phyloP scores from a whole-genome alignment of 805 yeast genomes.

The Metschnikowia colocasiae region DNA sequence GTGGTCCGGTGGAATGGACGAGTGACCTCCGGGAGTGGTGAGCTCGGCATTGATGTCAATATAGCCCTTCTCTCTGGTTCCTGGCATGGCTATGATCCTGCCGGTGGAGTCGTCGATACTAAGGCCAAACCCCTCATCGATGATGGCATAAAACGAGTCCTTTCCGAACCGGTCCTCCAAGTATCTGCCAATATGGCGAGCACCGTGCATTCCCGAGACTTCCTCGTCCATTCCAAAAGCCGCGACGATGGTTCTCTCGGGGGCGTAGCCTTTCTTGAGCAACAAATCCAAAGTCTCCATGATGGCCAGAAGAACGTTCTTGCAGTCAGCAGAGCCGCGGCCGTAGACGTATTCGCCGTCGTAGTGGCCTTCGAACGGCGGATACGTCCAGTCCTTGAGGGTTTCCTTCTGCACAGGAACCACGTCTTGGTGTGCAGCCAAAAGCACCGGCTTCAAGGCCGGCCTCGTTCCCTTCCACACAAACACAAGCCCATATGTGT shows the following conservation, averaged over 20 bases:
- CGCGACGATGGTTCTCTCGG: slow-evolving; percentile 15
- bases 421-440: slow-evolving; percentile 41
- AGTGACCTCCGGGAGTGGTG: slow-evolving; percentile 29
- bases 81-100: slow-evolving; percentile 52
- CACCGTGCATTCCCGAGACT: slow-evolving; percentile 18
- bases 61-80: slow-evolving; percentile 45
- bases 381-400: slow-evolving; percentile 35
- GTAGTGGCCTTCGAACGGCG: slow-evolving; percentile 35
- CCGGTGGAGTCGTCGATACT: slow-evolving; percentile 37
- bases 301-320: slow-evolving; percentile 17
- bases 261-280: slow-evolving; percentile 9
- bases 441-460: slow-evolving; percentile 32
- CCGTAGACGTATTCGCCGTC: slow-evolving; percentile 25
- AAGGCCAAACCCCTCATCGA: slow-evolving; percentile 29
- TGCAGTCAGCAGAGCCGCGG: slow-evolving; percentile 21
- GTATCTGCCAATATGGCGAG: slow-evolving; percentile 13
- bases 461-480: slow-evolving; percentile 35
- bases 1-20: slow-evolving; percentile 29
- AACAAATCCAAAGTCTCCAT: slow-evolving; percentile 19
- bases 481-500: slow-evolving; percentile 35
- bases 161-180: slow-evolving; percentile 17
- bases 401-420: slow-evolving; percentile 41
- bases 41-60: slow-evolving; percentile 41
- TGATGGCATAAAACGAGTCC: slow-evolving; percentile 17
- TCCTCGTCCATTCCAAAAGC: slow-evolving; percentile 23